Evolutionary conservation across 805 yeast species (phyloP).

Genomic region (Candida glaebosa): DNA sequence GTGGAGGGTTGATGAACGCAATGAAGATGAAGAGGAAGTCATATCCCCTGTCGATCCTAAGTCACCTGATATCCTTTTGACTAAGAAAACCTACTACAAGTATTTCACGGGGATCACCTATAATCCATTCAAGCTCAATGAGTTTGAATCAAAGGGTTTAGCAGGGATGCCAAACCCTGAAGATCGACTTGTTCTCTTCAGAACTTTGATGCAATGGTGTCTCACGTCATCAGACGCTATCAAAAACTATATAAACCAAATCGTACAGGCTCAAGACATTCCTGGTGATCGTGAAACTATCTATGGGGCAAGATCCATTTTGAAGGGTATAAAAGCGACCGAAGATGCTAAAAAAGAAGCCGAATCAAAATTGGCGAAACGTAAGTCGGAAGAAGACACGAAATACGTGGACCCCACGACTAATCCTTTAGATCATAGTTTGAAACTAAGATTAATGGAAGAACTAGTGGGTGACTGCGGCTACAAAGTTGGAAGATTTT

Average conservation of each 20-base stretch:
- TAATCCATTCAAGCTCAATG: conserved; percentile 20
- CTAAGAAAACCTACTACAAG: conserved; percentile 10
- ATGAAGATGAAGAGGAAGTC: conserved; percentile 6
- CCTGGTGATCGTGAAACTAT: conserved; percentile 37
- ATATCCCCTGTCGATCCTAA: conserved; percentile 21
- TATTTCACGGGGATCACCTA: conserved; percentile 12
- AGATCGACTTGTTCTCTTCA: conserved; percentile 35
- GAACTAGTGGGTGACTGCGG: conserved; percentile 39
- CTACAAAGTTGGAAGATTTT: conserved; percentile 37
- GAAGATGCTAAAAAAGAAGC: conserved; percentile 28
- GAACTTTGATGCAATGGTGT: conserved; percentile 35
- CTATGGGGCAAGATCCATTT: conserved; percentile 32
- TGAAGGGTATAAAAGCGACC: conserved; percentile 33
- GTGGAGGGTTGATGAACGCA: conserved; percentile 25
- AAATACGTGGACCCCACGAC: conserved; percentile 38
- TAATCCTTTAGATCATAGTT: conserved; percentile 31
- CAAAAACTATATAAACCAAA: conserved; percentile 20
- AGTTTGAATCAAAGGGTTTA: conserved; percentile 32
- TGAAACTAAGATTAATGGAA: conserved; percentile 33
- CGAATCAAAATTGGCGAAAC: conserved; percentile 26
- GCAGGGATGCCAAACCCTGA: conserved; percentile 26
- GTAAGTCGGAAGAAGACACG: conserved; percentile 18
- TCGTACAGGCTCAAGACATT: conserved; percentile 27
- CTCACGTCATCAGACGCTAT: conserved; percentile 28
- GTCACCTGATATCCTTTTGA: conserved; percentile 17